phyloP scores from a whole-genome alignment of 257 asterid species.

The Solanum chmielewskii region DNA sequence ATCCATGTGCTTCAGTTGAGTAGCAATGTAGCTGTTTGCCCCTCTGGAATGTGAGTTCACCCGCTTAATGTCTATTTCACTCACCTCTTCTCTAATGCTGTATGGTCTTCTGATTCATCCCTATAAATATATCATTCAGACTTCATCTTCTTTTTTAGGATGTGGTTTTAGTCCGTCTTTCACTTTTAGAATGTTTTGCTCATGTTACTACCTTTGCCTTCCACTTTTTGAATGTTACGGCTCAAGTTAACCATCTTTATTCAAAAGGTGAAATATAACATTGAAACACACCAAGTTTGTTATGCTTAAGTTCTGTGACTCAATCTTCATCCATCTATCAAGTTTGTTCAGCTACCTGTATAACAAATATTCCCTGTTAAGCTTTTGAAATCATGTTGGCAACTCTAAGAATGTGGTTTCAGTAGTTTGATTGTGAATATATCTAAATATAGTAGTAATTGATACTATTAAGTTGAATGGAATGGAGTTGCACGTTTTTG shows the following conservation, averaged over 20 bases:
- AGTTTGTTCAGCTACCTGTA: background rate
- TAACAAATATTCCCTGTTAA: background rate
- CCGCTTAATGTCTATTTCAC: background rate
- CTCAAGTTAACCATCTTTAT: background rate
- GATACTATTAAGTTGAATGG: background rate
- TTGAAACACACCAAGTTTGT: background rate
- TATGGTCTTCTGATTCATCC: background rate
- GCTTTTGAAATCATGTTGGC: background rate
- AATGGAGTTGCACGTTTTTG: background rate
- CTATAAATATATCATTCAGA: background rate
- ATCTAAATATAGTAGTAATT: background rate
- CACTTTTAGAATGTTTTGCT: background rate
- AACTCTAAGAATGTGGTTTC: background rate
- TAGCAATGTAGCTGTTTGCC: slow-evolving; percentile 61
- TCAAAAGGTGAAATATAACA: background rate
- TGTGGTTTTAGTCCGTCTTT: background rate
- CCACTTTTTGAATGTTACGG: background rate
- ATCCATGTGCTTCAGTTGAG: slow-evolving; percentile 75
- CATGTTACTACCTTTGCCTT: background rate
- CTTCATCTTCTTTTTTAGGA: background rate
- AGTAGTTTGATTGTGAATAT: background rate
- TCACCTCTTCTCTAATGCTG: background rate
- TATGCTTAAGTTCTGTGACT: background rate
- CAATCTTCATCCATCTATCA: background rate
- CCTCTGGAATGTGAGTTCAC: slow-evolving; percentile 68